Evolutionary conservation across 257 asterid species (phyloP).

Genomic region (Cinchona pubescens): DNA sequence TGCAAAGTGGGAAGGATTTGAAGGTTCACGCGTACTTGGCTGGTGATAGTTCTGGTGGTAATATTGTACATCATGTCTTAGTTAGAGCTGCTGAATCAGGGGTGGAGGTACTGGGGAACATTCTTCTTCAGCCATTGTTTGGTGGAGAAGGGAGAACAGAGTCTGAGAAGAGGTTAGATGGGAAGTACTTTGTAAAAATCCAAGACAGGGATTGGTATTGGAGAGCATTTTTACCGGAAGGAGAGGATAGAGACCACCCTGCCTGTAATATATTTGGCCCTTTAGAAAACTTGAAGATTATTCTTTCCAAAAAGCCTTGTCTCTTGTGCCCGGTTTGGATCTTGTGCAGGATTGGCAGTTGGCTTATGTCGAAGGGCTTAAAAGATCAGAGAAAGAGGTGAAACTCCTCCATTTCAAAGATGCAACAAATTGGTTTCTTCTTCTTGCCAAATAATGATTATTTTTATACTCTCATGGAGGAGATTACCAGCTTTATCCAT

Average conservation of each 20-base stretch:
- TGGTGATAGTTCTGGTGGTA: conserved; percentile 51
- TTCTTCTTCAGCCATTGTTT: conserved; percentile 44
- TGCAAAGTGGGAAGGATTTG: conserved; percentile 34
- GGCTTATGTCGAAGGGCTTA: conserved; percentile 38
- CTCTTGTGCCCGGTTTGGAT: conserved; percentile 44
- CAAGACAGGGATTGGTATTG: conserved; percentile 55
- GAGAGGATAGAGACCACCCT: conserved; percentile 48
- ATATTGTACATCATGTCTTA: conserved; percentile 39
- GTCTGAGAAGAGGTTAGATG: conserved; percentile 35
- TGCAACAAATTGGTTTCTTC: conserved; percentile 48
- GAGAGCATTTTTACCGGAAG: conserved; percentile 44
- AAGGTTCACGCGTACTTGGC: conserved; percentile 37
- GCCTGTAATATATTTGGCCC: conserved; percentile 51
- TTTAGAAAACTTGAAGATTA: conserved; percentile 20
- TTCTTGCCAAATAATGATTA: conserved; percentile 50
- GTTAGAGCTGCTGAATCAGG: conserved; percentile 34
- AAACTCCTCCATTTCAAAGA: conserved; percentile 36
- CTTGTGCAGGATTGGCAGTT: conserved; percentile 50
- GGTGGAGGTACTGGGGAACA: conserved; percentile 34
- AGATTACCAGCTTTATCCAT: conserved; percentile 38
- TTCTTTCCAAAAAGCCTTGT: conserved; percentile 36
- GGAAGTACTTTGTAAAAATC: conserved; percentile 39
- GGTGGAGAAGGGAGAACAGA: conserved; percentile 42
- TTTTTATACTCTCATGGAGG: conserved; percentile 40
- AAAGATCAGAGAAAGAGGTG: conserved; percentile 36